Evolutionary conservation across 2,329 filamentous ascomycete species (phyloP).

Genomic region (Pseudocercospora pini-densiflorae): DNA sequence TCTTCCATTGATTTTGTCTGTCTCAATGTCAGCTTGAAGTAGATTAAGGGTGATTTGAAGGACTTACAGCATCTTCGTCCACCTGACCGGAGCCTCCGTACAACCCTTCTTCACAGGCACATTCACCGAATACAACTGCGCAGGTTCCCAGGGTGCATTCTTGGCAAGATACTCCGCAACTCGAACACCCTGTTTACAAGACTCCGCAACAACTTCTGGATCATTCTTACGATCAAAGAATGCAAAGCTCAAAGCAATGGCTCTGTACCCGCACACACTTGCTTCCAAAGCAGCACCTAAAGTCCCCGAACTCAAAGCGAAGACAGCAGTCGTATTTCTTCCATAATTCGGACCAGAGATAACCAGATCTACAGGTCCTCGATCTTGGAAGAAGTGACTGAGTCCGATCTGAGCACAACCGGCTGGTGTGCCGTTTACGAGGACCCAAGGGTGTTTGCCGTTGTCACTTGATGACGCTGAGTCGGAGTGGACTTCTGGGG

Average conservation of each 20-base stretch:
- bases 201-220: conserved; percentile 76
- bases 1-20: conserved; percentile 80
- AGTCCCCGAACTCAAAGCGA: conserved; percentile 54
- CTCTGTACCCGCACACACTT: conserved; percentile 52
- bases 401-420: conserved; percentile 56
- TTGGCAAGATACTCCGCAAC: conserved; percentile 78
- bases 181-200: conserved; percentile 72
- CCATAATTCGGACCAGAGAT: conserved; percentile 57
- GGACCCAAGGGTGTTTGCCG: conserved; percentile 51
- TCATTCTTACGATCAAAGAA: conserved; percentile 89
- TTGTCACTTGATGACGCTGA: conserved; percentile 36
- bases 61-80: conserved; percentile 70
- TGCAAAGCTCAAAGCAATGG: conserved; percentile 86
- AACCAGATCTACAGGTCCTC: conserved; percentile 51
- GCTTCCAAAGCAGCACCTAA: conserved; percentile 57
- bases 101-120: conserved; percentile 82
- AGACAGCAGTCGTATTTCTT: conserved; percentile 56
- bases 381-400: conserved; percentile 51
- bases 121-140: conserved; percentile 81
- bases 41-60: neutral
- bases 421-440: conserved; percentile 56
- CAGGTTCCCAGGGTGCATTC: conserved; percentile 70
- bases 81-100: conserved; percentile 71
- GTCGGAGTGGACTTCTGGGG: conserved; percentile 32
- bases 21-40: neutral